These are phyloP conservation scores for Tulasnella sp. DNA, from an alignment of 768 basidiomycete species.

Conservation along the genomic window DNA sequence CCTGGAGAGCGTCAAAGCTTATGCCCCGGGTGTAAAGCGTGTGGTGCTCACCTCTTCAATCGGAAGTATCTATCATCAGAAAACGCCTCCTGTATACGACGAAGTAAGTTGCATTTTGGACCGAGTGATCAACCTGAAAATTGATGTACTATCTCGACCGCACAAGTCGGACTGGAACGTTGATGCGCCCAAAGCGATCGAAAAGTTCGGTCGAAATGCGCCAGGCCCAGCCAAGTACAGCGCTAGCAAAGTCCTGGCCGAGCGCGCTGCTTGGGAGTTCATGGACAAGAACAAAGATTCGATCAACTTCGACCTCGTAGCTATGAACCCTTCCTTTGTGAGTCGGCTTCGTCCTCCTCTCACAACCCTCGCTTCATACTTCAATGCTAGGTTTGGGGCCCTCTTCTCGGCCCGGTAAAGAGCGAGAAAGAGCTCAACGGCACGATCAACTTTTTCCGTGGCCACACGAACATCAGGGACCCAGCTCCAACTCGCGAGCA, in stretches of 20 bases:
- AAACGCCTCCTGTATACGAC: conserved; percentile 1
- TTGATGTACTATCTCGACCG: background rate
- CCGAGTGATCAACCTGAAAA: background rate
- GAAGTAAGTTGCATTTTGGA: conserved; percentile 4
- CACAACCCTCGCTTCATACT: background rate
- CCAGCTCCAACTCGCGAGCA: conserved; percentile 24
- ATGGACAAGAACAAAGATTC: conserved; percentile 29
- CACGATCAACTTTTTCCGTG: conserved; percentile 27
- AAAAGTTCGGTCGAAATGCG: conserved; percentile 35
- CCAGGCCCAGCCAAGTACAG: conserved; percentile 31
- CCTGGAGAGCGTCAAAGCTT: conserved; percentile 35
- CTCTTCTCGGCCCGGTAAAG: conserved; percentile 38
- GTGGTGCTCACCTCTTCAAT: conserved; percentile 39
- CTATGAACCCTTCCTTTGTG: conserved; percentile 33
- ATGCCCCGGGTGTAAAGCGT: conserved; percentile 35
- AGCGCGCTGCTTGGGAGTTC: conserved; percentile 36
- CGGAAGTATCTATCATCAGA: conserved; percentile 35
- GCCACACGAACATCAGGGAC: conserved; percentile 11
- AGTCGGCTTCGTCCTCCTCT: background rate
- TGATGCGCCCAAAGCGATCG: conserved; percentile 32
- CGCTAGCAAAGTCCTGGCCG: conserved; percentile 37
- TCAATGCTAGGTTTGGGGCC: conserved; percentile 35
- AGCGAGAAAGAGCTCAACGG: conserved; percentile 38
- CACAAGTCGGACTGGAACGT: conserved; percentile 38
- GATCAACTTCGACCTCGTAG: conserved; percentile 33